Conservation (phyloP, 306 rosid genomes). For the Alnus glutinosa region DNA sequence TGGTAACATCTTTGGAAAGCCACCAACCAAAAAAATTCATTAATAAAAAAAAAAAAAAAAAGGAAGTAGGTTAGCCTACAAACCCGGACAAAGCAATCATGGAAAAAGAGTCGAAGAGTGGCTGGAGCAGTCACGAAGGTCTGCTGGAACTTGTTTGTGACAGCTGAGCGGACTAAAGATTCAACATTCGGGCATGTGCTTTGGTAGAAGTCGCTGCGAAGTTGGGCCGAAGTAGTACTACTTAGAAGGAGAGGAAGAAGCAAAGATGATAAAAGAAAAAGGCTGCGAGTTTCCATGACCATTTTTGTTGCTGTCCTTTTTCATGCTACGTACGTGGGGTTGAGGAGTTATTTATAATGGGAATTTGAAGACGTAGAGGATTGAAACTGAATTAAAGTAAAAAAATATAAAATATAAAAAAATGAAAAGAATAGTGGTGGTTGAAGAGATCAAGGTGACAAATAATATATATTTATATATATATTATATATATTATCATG, state of each 20-base stretch:
- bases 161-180: constrained; percentile 38
- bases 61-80: not conserved
- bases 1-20: no score
- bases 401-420: not conserved
- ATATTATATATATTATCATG: constrained; percentile 18
- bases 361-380: not conserved
- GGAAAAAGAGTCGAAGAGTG: constrained; percentile 47
- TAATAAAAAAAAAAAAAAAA: not conserved
- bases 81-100: constrained; percentile 45
- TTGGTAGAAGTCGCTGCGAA: constrained; percentile 30
- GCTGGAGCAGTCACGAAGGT: constrained; percentile 49
- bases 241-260: constrained; percentile 27
- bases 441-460: not conserved
- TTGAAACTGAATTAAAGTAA: not conserved
- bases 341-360: constrained; percentile 23
- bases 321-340: not conserved
- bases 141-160: constrained; percentile 35
- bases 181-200: constrained; percentile 44
- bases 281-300: constrained; percentile 32
- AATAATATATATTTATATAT: not conserved
- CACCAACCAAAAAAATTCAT: not conserved
- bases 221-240: constrained; percentile 33
- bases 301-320: not conserved
- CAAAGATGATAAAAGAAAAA: constrained; percentile 17
- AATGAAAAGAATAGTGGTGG: not conserved